Base-by-base conservation (phyloP, 306 rosid species). In the Quercus rubra region DNA sequence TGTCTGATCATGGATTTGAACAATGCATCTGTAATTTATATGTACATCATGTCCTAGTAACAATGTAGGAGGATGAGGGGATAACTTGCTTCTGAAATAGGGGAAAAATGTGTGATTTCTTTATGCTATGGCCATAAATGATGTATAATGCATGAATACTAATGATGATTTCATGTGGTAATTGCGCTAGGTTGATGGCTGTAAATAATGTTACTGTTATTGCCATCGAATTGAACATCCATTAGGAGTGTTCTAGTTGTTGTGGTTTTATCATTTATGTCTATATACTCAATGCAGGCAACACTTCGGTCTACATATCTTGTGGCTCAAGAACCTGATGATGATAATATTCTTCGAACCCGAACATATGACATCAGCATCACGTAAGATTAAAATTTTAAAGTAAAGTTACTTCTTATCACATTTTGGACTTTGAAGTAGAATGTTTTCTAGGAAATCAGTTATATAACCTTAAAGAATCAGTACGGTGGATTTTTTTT, bases 351-450 rank as follows among this genome's bases (percentile, higher is more conserved):
- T 81, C 85, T 95, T 63, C 91, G 94, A 30, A 95, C 99, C 38
- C 90, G 98, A 77, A 93, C 99, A 2, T 93, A 95, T 55, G 99
- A 92, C 71, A 88, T 95, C 81, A 93, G 94, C 91, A 91, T 95
- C 79, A 90, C 99, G 98, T 95, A 91, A 86, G 97, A 76, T 68
- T 68, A 35, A 68, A 35, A 3, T 1, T 67, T 18, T 31, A 18
- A 31, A 66, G 19, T 18, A 66, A 66, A 31, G 13, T 33, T 66
- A 15, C 13, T 66, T 31, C 43, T 64, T 7, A 18, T 18, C 35
- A 31, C 71, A 67, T 67, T 31, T 33, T 67, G 25, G 27, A 33
- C 23, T 67, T 33, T 28, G 14, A 20, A 64, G 41, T 30, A 28
- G 5, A 64, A 31, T 15, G 21, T 3, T 64, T 64, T 14, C 41